Evolutionary conservation across 1,284 basidiomycete genomes (phyloP).

Genomic region (Trametes sp.): DNA sequence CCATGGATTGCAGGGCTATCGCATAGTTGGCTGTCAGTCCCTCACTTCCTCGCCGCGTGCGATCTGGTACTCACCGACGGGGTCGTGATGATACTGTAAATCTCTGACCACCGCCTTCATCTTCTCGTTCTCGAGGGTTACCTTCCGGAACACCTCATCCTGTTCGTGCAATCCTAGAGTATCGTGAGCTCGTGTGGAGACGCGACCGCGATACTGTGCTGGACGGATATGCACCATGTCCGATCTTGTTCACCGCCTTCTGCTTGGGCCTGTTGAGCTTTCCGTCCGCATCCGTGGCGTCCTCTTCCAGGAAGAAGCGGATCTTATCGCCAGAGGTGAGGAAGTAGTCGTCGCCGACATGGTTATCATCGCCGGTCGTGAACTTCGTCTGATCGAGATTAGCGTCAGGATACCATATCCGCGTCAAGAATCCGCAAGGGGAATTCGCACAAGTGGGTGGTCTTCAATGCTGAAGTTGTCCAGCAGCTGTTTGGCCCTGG

Average conservation of each 20-base stretch:
- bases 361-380: constrained; percentile 78
- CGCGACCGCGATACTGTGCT: not conserved
- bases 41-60: not conserved
- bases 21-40: not conserved
- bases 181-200: not conserved
- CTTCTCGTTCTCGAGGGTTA: constrained; percentile 79
- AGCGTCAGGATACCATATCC: not conserved
- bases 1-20: constrained; percentile 91
- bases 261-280: constrained; percentile 81
- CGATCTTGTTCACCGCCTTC: constrained; percentile 84
- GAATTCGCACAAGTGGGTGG: constrained; percentile 77
- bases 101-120: constrained; percentile 75
- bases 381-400: constrained; percentile 77
- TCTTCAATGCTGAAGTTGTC: constrained; percentile 76
- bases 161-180: constrained; percentile 78
- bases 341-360: constrained; percentile 94
- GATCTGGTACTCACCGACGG: constrained; percentile 62
- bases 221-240: constrained; percentile 63
- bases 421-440: not conserved
- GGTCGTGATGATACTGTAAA: constrained; percentile 83
- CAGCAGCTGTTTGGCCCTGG: constrained; percentile 76
- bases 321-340: constrained; percentile 92
- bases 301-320: constrained; percentile 88
- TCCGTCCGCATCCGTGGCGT: constrained; percentile 69
- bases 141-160: constrained; percentile 81